A percentile compares a stretch with the other conserved stretches of the same genome.
Conservation (phyloP, 768 basidiomycete genomes). For the Termitomyces eurrhizus region DNA sequence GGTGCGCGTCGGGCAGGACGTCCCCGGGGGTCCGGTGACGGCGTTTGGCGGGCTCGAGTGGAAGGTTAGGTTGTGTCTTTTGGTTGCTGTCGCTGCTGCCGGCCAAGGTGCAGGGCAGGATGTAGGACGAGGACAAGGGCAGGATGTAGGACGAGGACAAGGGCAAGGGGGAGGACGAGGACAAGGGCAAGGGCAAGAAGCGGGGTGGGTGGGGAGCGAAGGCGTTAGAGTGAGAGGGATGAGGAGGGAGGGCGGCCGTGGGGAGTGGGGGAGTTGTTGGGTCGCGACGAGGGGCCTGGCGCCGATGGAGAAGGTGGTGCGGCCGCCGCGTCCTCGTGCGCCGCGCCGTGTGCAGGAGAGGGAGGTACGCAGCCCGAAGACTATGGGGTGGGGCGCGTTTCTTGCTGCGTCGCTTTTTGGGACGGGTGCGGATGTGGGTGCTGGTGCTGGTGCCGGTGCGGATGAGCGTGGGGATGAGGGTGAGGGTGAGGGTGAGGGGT, state of each 20-base stretch:
- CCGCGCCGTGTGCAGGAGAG: neutral
- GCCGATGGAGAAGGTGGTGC: conserved; percentile 49
- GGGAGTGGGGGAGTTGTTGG: conserved; percentile 74
- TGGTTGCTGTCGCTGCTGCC: conserved; percentile 69
- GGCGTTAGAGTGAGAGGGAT: conserved; percentile 53
- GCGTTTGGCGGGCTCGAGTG: conserved; percentile 78
- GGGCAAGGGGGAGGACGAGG: conserved; percentile 50
- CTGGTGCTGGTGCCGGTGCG: neutral
- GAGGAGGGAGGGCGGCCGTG: conserved; percentile 51
- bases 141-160: conserved; percentile 37
- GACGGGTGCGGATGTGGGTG: conserved; percentile 37
- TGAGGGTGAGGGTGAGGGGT: conserved; percentile 53
- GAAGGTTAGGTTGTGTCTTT: conserved; percentile 81
- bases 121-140: conserved; percentile 49
- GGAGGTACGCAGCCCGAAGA: conserved; percentile 15
- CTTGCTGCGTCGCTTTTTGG: conserved; percentile 32
- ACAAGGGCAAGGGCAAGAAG: neutral
- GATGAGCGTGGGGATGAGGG: conserved; percentile 45
- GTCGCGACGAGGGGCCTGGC: conserved; percentile 52
- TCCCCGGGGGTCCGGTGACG: conserved; percentile 15
- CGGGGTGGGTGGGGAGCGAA: conserved; percentile 41
- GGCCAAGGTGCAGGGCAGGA: conserved; percentile 28
- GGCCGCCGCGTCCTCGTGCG: conserved; percentile 12
- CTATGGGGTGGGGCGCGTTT: conserved; percentile 36
- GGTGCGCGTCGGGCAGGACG: conserved; percentile 44